phyloP scores from a whole-genome alignment of 2,329 filamentous ascomycete species.

The Fusarium caatingaense region DNA sequence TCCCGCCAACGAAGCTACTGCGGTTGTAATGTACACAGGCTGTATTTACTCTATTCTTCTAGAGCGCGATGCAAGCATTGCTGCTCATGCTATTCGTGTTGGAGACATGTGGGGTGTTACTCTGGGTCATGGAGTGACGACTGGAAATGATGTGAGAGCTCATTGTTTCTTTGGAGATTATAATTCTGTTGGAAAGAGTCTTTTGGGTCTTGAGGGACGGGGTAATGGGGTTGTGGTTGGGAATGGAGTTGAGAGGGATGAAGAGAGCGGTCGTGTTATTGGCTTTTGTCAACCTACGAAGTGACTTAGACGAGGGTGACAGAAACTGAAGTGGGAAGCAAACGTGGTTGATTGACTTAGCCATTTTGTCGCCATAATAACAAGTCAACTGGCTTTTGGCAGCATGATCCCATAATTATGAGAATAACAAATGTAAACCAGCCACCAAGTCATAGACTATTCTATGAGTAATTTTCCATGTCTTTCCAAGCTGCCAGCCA shows the following conservation, averaged over 20 bases:
- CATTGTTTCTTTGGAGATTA: conserved; percentile 69
- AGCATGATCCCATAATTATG: too few relatives aligned
- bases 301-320: background rate
- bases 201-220: conserved; percentile 52
- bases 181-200: conserved; percentile 52
- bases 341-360: accelerated
- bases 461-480: background rate
- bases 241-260: conserved; percentile 55
- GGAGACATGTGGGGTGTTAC: conserved; percentile 65
- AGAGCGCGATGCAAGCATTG: conserved; percentile 55
- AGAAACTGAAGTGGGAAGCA: accelerated
- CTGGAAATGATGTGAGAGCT: conserved; percentile 53
- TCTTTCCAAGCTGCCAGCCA: background rate
- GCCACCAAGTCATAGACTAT: background rate
- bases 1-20: conserved; percentile 53
- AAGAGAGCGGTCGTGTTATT: conserved; percentile 53
- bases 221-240: conserved; percentile 58
- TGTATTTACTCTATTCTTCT: conserved; percentile 68
- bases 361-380: background rate
- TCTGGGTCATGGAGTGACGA: conserved; percentile 66
- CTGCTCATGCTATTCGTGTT: conserved; percentile 63
- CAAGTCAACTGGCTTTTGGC: accelerated
- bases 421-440: background rate
- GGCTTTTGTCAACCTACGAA: conserved; percentile 34
- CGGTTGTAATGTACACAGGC: conserved; percentile 59